Evolutionary conservation across 2,329 filamentous ascomycete species (phyloP).

Genomic region (Pseudogymnoascus sp.): DNA sequence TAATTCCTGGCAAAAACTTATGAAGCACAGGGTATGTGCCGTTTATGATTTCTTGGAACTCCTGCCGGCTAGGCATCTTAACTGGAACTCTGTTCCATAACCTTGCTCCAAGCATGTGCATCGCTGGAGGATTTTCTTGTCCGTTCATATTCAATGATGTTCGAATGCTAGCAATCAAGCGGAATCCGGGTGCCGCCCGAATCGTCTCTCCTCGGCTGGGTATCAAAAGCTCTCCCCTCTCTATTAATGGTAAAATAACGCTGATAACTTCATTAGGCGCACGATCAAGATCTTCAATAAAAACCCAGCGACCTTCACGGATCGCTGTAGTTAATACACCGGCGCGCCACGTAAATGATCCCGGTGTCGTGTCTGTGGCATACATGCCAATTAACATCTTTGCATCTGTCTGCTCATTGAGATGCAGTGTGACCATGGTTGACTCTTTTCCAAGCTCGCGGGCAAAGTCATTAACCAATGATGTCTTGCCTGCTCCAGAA

Average conservation of each 20-base stretch:
- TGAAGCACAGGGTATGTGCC: constrained; percentile 62
- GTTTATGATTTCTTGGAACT: constrained; percentile 67
- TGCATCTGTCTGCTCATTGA: constrained; percentile 97
- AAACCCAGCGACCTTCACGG: constrained; percentile 87
- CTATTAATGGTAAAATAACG: constrained; percentile 83
- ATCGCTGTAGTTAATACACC: constrained; percentile 93
- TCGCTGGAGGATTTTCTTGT: constrained; percentile 55
- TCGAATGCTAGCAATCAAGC: constrained; percentile 84
- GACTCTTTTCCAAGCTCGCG: constrained; percentile 69
- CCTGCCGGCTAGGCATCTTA: constrained; percentile 54
- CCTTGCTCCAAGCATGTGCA: constrained; percentile 68
- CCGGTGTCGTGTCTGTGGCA: constrained; percentile 76
- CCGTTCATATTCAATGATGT: constrained; percentile 63
- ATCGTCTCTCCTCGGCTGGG: constrained; percentile 83
- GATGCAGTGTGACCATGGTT: constrained; percentile 83
- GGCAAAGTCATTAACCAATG: constrained; percentile 74
- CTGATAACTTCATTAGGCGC: constrained; percentile 93
- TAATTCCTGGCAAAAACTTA: constrained; percentile 51
- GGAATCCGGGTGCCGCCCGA: constrained; percentile 74
- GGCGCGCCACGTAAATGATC: constrained; percentile 84
- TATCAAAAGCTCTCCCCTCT: constrained; percentile 83
- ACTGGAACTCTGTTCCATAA: constrained; percentile 79
- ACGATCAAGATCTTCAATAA: constrained; percentile 93
- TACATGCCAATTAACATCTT: constrained; percentile 95
- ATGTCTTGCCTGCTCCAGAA: constrained; percentile 85